These are phyloP conservation scores for Pichia sp. DNA, from an alignment of 1,139 yeast species.

Conservation along the genomic window DNA sequence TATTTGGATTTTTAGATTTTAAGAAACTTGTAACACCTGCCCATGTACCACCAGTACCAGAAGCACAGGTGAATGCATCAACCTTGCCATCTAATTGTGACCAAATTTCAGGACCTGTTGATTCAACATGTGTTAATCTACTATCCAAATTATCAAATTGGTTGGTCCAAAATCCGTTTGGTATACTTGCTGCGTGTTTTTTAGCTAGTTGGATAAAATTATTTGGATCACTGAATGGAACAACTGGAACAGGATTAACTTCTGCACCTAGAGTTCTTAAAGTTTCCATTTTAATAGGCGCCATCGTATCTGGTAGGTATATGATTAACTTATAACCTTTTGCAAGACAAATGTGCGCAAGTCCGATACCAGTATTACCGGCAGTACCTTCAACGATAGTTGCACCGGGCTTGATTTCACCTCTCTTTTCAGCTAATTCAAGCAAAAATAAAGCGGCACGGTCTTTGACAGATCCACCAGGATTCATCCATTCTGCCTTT, in stretches of 20 bases:
- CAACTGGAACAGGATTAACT: constrained; percentile 84
- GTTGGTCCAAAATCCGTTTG: constrained; percentile 85
- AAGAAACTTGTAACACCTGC: constrained; percentile 76
- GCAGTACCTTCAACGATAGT: constrained; percentile 71
- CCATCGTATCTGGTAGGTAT: constrained; percentile 86
- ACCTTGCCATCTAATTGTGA: constrained; percentile 70
- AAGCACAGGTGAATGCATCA: constrained; percentile 83
- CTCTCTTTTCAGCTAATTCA: constrained; percentile 71
- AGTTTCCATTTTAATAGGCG: constrained; percentile 69
- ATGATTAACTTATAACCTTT: constrained; percentile 79
- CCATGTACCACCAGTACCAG: constrained; percentile 90
- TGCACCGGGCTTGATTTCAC: constrained; percentile 48
- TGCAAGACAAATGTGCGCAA: constrained; percentile 81
- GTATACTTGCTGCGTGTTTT: constrained; percentile 67
- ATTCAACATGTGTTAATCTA: constrained; percentile 81
- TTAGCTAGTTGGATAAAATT: constrained; percentile 82
- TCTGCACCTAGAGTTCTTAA: constrained; percentile 73
- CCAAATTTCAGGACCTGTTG: constrained; percentile 94
- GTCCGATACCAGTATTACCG: constrained; percentile 84
- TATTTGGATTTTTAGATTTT: constrained; percentile 39
- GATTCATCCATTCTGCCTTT: constrained; percentile 89
- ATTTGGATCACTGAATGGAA: constrained; percentile 69
- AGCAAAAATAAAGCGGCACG: constrained; percentile 78
- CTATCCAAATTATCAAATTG: constrained; percentile 85
- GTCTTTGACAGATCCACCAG: constrained; percentile 91